phyloP scores from a whole-genome alignment of 2,329 filamentous ascomycete genomes.

The Dryadomyces sulphureus region DNA sequence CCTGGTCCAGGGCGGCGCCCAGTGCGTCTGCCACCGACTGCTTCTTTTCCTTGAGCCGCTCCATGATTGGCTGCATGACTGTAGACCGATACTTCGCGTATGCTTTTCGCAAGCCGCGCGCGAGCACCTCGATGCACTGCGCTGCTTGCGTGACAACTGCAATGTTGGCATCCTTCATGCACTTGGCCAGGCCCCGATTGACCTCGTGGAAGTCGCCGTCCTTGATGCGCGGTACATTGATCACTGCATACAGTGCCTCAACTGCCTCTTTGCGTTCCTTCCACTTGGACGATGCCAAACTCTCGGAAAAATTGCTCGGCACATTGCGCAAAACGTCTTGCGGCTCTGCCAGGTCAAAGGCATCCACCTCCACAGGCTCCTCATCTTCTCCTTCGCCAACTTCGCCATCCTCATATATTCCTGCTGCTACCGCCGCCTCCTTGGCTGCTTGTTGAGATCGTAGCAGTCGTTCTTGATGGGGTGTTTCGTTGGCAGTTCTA shows the following conservation, averaged over 20 bases:
- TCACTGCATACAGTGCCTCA: conserved; percentile 58
- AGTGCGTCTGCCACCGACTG: conserved; percentile 75
- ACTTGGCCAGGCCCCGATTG: conserved; percentile 72
- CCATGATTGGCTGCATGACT: conserved; percentile 82
- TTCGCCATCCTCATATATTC: conserved; percentile 51
- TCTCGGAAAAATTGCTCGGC: conserved; percentile 68
- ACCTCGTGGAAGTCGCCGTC: conserved; percentile 81
- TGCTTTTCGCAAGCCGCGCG: conserved; percentile 63
- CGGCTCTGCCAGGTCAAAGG: conserved; percentile 68
- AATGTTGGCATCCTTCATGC: conserved; percentile 98
- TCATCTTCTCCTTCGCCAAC: conserved; percentile 41
- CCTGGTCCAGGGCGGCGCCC: conserved; percentile 64
- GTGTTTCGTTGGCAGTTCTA: conserved; percentile 58
- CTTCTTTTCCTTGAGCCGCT: conserved; percentile 96
- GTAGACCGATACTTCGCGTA: conserved; percentile 69
- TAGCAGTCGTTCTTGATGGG: conserved; percentile 81
- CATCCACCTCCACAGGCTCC: conserved; percentile 60
- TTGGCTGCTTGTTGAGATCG: conserved; percentile 78
- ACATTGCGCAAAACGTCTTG: conserved; percentile 76
- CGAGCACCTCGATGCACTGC: conserved; percentile 79
- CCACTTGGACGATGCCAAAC: conserved; percentile 85
- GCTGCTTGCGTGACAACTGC: conserved; percentile 87
- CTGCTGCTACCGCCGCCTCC: conserved; percentile 46
- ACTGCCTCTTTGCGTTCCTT: conserved; percentile 94
- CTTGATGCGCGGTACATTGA: conserved; percentile 84